Evolutionary conservation across 441 rosid genomes (phyloP).

Genomic region (Viola pubescens): DNA sequence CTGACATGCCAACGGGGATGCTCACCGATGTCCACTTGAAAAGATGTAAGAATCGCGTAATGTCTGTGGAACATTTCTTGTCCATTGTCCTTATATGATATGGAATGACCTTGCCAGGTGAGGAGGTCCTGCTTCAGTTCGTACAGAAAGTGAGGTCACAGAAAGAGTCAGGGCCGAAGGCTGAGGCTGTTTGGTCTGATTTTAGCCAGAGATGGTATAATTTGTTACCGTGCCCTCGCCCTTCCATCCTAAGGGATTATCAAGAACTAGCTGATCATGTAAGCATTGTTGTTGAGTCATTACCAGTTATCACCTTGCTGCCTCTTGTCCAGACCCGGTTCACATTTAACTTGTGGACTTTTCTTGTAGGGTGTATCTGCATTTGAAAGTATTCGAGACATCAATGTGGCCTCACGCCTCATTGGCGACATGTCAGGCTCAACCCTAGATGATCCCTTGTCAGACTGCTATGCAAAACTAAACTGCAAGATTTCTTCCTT

Average conservation of each 20-base stretch:
- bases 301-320: not conserved
- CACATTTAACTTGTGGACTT: not conserved
- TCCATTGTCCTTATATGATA: not conserved
- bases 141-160: slow-evolving; percentile 41
- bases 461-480: slow-evolving; percentile 45
- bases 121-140: slow-evolving; percentile 52
- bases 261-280: slow-evolving; percentile 78
- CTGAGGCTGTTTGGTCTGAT: slow-evolving; percentile 63
- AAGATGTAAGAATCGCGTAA: slow-evolving; percentile 35
- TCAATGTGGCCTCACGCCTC: slow-evolving; percentile 57
- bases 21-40: slow-evolving; percentile 50
- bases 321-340: not conserved
- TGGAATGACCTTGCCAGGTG: slow-evolving; percentile 32
- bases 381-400: slow-evolving; percentile 58
- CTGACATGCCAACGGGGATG: slow-evolving; percentile 67
- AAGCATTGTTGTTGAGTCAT: not conserved
- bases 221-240: slow-evolving; percentile 57
- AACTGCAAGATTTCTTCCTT: slow-evolving; percentile 50
- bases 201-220: slow-evolving; percentile 73
- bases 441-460: slow-evolving; percentile 65
- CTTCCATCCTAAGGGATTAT: slow-evolving; percentile 51
- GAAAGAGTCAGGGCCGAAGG: slow-evolving; percentile 44
- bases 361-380: slow-evolving; percentile 48
- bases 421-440: slow-evolving; percentile 63
- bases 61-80: not conserved